Percentiles rank a stretch among this genome's conserved stretches.
Conservation (phyloP, 495 filamentous ascomycete genomes). For the Usnea hakonensis region DNA sequence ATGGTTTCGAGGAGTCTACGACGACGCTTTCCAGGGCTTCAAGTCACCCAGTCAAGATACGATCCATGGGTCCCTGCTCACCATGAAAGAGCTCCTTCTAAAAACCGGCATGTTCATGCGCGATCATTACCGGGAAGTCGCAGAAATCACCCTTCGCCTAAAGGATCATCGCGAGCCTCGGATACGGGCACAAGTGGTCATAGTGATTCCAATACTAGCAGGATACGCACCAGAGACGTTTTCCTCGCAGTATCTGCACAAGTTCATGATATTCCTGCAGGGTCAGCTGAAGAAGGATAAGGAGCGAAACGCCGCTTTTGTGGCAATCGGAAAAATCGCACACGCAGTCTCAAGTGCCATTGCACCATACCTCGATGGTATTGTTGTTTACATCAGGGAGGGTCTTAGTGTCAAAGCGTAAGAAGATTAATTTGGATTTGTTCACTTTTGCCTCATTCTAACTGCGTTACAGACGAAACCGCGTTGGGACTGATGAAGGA, state of each 20-base stretch:
- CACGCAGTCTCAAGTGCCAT: constrained; percentile 89
- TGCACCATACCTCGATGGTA: constrained; percentile 88
- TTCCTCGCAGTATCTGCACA: constrained; percentile 70
- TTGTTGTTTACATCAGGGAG: constrained; percentile 84
- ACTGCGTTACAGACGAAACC: constrained; percentile 51
- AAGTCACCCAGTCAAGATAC: constrained; percentile 70
- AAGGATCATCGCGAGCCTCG: constrained; percentile 85
- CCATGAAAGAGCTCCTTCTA: constrained; percentile 80
- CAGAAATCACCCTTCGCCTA: constrained; percentile 81
- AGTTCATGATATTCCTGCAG: constrained; percentile 94
- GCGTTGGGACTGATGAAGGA: constrained; percentile 60
- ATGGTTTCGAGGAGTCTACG: constrained; percentile 81
- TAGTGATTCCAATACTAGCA: constrained; percentile 86
- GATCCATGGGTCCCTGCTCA: constrained; percentile 85
- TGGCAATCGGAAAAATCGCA: constrained; percentile 93
- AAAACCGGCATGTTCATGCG: constrained; percentile 99
- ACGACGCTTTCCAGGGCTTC: constrained; percentile 72
- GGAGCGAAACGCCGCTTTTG: constrained; percentile 84
- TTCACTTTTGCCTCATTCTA: constrained; percentile 14
- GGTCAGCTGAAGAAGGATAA: constrained; percentile 92
- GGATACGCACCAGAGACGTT: constrained; percentile 87
- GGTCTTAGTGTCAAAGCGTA: constrained; percentile 74
- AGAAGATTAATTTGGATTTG: constrained; percentile 27
- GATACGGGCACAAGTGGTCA: constrained; percentile 79
- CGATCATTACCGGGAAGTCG: constrained; percentile 74